These are phyloP conservation scores for Crithidia brevicula DNA, from an alignment of 208 protist species.

Conservation along the genomic window DNA sequence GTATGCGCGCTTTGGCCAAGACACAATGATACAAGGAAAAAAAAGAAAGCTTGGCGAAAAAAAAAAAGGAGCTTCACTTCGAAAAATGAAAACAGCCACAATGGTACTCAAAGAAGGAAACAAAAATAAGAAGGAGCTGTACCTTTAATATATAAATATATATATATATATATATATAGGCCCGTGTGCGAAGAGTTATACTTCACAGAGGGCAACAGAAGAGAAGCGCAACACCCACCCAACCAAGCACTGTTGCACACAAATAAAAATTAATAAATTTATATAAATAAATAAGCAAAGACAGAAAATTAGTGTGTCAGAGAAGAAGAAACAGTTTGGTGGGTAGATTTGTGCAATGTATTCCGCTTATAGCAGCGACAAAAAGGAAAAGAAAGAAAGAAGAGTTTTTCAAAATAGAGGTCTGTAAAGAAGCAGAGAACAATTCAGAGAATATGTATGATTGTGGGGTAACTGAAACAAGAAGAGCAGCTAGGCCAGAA, in stretches of 20 bases:
- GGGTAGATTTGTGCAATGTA: too few relatives aligned
- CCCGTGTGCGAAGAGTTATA: too few relatives aligned
- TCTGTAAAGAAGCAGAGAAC: slow-evolving; percentile 8
- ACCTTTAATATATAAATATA: too few relatives aligned
- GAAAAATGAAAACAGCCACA: neutral
- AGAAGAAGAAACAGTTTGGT: too few relatives aligned
- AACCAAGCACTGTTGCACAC: neutral
- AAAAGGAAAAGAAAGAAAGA: slow-evolving; percentile 15
- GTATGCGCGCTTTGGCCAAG: too few relatives aligned
- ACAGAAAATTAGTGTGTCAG: neutral
- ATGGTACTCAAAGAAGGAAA: too few relatives aligned
- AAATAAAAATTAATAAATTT: neutral
- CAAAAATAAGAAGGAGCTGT: too few relatives aligned
- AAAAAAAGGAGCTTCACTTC: neutral
- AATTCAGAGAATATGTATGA: neutral
- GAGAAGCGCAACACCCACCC: neutral
- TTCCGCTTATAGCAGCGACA: neutral
- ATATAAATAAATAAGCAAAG: neutral
- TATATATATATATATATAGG: too few relatives aligned
- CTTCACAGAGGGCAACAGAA: too few relatives aligned
- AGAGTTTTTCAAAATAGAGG: slow-evolving; percentile 8
- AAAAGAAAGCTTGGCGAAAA: neutral
- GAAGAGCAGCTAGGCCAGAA: neutral
- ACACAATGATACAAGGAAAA: neutral
- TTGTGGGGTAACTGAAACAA: neutral